Evolutionary conservation across 1,284 basidiomycete species (phyloP).

Genomic region (Mycena citricolor): DNA sequence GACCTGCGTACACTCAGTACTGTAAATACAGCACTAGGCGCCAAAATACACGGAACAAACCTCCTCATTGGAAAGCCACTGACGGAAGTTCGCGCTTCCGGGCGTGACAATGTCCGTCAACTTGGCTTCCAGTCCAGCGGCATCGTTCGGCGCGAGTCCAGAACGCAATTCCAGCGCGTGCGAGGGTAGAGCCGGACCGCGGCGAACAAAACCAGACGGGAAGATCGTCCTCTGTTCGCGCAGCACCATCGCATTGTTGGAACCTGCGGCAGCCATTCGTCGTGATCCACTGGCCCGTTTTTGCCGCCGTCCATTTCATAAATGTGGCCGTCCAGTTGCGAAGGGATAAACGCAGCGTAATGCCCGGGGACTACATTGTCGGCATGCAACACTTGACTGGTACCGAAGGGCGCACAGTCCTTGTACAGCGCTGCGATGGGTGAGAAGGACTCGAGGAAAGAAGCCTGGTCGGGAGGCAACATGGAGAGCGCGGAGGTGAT

Average conservation of each 20-base stretch:
- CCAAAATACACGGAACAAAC: slow-evolving; percentile 9
- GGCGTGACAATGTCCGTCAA: slow-evolving; percentile 1
- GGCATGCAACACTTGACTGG: slow-evolving; percentile 25
- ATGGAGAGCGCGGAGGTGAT: slow-evolving; percentile 28
- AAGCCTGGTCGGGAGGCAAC: slow-evolving; percentile 29
- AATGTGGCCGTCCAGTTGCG: slow-evolving; percentile 29
- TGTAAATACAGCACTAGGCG: background rate
- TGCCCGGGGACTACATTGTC: slow-evolving; percentile 34
- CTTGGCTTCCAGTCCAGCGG: slow-evolving; percentile 5
- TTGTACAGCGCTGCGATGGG: slow-evolving; percentile 33
- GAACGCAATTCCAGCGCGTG: slow-evolving; percentile 32
- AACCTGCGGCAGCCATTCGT: slow-evolving; percentile 24
- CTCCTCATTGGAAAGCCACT: slow-evolving; percentile 12
- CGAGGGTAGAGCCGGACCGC: slow-evolving; percentile 34
- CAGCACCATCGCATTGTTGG: too few species aligned
- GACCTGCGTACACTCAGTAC: slow-evolving; percentile 11
- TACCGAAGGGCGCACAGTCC: slow-evolving; percentile 30
- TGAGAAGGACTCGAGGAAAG: slow-evolving; percentile 31
- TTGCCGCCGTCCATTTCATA: slow-evolving; percentile 37
- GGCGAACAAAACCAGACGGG: slow-evolving; percentile 38
- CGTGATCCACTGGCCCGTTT: slow-evolving; percentile 35
- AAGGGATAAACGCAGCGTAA: slow-evolving; percentile 35
- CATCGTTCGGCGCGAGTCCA: slow-evolving; percentile 4
- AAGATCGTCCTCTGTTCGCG: too few species aligned
- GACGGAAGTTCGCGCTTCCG: slow-evolving; percentile 8